Percentiles rank a stretch among this genome's conserved stretches.
Evolutionary conservation across 768 basidiomycete species (phyloP).

Genomic region (Mycena leptocephala): DNA sequence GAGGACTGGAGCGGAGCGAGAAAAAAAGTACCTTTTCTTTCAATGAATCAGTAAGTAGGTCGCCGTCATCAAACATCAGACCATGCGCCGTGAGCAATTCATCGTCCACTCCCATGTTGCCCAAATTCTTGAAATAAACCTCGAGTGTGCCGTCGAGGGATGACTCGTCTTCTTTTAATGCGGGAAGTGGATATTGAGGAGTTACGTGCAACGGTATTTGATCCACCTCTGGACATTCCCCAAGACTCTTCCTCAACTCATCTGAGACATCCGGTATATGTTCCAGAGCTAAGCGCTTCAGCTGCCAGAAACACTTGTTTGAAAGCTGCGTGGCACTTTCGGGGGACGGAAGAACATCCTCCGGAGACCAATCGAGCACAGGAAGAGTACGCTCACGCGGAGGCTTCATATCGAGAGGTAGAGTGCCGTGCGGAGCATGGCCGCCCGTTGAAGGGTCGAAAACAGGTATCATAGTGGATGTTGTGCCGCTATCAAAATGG

Average conservation of each 20-base stretch:
- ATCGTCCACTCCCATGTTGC: slow-evolving; percentile 6
- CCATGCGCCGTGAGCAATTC: slow-evolving; percentile 21
- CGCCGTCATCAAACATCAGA: slow-evolving; percentile 30
- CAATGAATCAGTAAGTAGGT: no score
- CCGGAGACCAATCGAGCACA: slow-evolving; percentile 4
- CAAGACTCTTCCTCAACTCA: slow-evolving; percentile 13
- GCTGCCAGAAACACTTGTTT: not conserved
- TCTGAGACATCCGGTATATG: slow-evolving; percentile 8
- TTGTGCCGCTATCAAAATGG: not conserved
- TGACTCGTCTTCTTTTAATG: slow-evolving; percentile 36
- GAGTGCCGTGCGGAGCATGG: slow-evolving; percentile 28
- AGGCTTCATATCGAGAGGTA: slow-evolving; percentile 7
- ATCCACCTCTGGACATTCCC: slow-evolving; percentile 1
- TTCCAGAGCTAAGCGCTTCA: slow-evolving; percentile 18
- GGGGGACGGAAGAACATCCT: slow-evolving; percentile 3
- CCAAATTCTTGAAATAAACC: not conserved
- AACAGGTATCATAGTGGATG: slow-evolving; percentile 27
- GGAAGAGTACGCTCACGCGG: no score
- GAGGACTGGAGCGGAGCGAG: no score
- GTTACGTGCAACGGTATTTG: slow-evolving; percentile 36
- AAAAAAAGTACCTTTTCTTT: slow-evolving; percentile 14
- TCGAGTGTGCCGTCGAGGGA: slow-evolving; percentile 29
- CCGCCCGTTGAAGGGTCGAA: slow-evolving; percentile 23
- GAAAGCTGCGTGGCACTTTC: slow-evolving; percentile 4
- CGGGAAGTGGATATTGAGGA: slow-evolving; percentile 24